Evolutionary conservation across 768 basidiomycete species (phyloP).

Genomic region (Mycena sanguinolenta): DNA sequence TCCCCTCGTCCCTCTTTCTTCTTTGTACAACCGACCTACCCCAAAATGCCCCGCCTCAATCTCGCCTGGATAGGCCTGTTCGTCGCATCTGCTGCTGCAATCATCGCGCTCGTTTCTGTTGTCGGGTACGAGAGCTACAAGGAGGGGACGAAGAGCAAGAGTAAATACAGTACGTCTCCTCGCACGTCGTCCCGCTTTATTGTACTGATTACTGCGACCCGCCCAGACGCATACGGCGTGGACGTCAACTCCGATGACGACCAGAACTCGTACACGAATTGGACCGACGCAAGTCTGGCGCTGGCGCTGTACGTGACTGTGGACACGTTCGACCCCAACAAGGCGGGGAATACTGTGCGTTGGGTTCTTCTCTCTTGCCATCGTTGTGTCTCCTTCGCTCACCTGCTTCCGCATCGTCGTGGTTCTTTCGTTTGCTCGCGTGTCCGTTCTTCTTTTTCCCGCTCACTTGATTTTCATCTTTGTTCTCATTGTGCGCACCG

Average conservation of each 20-base stretch:
- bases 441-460: no score
- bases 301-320: not conserved
- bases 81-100: not conserved
- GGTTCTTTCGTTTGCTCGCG: no score
- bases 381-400: no score
- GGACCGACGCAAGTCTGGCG: not conserved
- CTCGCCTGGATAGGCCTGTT: not conserved
- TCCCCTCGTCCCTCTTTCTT: no score
- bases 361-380: no score
- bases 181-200: no score
- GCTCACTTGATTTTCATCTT: no score
- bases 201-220: not conserved
- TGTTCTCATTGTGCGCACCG: no score
- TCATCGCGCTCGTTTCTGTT: not conserved
- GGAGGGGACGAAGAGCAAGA: not conserved
- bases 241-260: not conserved
- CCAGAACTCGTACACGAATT: not conserved
- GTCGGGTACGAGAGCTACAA: not conserved
- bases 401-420: no score
- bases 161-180: not conserved
- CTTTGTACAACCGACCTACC: no score
- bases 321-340: constrained; percentile 17
- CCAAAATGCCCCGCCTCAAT: not conserved
- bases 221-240: constrained; percentile 7
- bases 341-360: not conserved